Base-by-base conservation (phyloP, 202 grass and related monocot species). In the Zoysia matrella region DNA sequence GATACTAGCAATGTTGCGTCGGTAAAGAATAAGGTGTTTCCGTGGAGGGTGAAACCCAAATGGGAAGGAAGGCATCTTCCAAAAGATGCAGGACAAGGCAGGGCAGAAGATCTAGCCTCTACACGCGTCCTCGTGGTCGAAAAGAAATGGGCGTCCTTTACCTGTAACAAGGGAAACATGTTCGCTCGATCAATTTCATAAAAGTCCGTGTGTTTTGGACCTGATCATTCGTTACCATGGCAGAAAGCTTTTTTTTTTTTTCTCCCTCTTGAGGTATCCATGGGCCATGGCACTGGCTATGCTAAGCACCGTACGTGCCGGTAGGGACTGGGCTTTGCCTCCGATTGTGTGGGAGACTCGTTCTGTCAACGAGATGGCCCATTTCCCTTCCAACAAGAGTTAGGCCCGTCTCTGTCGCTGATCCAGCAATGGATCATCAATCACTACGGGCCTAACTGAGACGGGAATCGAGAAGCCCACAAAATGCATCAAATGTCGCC, bases 101-200 rank as follows among this genome's bases (percentile, higher is more conserved):
- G 30, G 30, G 30, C 30, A 36, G 30, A 36, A 36, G 30, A 36
- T 36, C 30, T 36, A 36, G 30, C 30, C 30, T 36, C 30, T 36
- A 36, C 30, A 36, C 30, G 11, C 51, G 13, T 53, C 51, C 51
- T 53, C 11, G 30, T 36, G 30, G 30, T 36, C 70, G 6, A 54
- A 52, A 54, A 54, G 5, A 52, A 52, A 53, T 41, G 11, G 48
- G 11, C 6, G 6, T 44, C 56, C 52, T 67, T 87, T 83, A 22
- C 67, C 74, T 73, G 36, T 45, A 41, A 14, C 45, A 60, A 51
- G 36, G 51, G 43, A 39, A 56, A 73, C 43, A 56, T 11, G 55
- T 76, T 70, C 76, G 47, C 81, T 48, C 55, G 9, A 46, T 62
- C 77, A 61, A 11, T 86, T 70, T 81, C 64, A 61, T 36, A 65